Evolutionary conservation across 2,329 filamentous ascomycete species (phyloP).

Genomic region (Beauveria sp.): DNA sequence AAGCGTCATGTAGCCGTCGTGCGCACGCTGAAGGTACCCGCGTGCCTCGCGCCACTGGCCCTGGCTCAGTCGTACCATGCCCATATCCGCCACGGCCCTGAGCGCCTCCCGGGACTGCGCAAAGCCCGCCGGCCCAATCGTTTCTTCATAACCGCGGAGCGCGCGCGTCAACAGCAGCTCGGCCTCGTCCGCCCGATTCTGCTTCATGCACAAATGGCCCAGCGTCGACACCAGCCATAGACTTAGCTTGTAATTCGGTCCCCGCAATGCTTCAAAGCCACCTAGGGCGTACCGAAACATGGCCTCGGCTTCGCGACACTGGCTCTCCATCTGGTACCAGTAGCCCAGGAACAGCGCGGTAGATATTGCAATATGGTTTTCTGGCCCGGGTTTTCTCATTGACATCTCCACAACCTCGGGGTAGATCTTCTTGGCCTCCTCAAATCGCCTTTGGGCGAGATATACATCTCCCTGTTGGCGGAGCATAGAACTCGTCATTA

Average conservation of each 20-base stretch:
- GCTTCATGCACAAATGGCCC: neutral
- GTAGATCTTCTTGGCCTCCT: neutral
- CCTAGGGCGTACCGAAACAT: neutral
- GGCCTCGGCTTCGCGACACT: neutral
- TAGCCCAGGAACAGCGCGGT: no score
- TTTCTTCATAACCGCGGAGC: neutral
- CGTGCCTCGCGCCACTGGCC: neutral
- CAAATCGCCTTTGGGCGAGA: neutral
- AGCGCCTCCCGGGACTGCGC: neutral
- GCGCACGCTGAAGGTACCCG: neutral
- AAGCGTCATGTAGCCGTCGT: neutral
- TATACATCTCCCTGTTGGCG: neutral
- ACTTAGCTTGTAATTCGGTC: neutral
- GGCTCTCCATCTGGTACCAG: neutral
- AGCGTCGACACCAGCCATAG: neutral
- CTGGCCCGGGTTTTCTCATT: no score
- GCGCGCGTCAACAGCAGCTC: neutral
- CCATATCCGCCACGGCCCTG: neutral
- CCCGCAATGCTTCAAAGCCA: neutral
- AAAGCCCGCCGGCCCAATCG: neutral
- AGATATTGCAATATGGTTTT: no score
- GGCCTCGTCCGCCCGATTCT: neutral
- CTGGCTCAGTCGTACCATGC: neutral
- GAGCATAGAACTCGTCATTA: neutral
- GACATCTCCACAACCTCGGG: neutral